phyloP scores from a whole-genome alignment of 2,329 filamentous ascomycete genomes.

The Chaetomium sp. region DNA sequence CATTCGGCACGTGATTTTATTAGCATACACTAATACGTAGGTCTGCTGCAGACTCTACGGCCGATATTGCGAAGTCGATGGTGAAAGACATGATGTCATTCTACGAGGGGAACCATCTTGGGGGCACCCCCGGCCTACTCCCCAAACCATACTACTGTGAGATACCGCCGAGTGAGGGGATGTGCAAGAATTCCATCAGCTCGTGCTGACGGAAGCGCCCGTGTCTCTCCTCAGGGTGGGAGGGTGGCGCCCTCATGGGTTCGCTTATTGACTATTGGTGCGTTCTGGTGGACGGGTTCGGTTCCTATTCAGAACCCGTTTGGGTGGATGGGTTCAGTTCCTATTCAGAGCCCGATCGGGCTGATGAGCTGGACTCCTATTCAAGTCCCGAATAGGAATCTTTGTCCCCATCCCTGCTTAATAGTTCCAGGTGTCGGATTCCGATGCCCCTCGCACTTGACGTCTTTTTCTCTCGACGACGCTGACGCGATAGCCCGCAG shows the following conservation, averaged over 20 bases:
- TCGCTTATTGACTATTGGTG: constrained; percentile 67
- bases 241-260: constrained; percentile 65
- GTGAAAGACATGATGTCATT: constrained; percentile 45
- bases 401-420: neutral
- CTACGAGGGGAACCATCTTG: constrained; percentile 44
- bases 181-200: neutral
- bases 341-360: neutral
- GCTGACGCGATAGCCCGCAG: constrained; percentile 27
- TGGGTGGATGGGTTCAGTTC: neutral
- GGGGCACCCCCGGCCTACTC: constrained; percentile 45
- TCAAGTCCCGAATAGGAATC: too few species aligned
- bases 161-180: constrained; percentile 17
- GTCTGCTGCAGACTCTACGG: constrained; percentile 41
- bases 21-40: neutral
- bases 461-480: neutral
- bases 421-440: neutral
- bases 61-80: constrained; percentile 42
- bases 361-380: too few species aligned
- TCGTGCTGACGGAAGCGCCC: neutral
- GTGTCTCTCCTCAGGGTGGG: constrained; percentile 49
- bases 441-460: too few species aligned
- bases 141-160: constrained; percentile 50
- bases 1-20: too few species aligned
- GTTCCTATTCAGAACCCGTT: neutral
- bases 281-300: neutral